These are phyloP conservation scores for Lachancea sp. DNA, from an alignment of 805 yeast genomes.

Conservation along the genomic window DNA sequence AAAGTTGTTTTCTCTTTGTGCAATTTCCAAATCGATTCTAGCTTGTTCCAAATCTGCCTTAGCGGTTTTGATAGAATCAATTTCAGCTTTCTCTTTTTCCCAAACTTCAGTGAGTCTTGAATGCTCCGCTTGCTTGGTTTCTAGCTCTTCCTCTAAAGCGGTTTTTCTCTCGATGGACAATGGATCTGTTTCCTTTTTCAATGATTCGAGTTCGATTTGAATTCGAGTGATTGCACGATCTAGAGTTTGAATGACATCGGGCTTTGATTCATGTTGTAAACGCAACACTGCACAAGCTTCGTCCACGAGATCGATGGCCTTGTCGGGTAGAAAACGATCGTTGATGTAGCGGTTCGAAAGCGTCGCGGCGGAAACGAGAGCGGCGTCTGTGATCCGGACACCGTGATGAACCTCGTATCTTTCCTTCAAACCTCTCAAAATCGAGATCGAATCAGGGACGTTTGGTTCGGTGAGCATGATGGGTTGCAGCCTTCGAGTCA, in stretches of 20 bases:
- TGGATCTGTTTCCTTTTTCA: constrained; percentile 87
- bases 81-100: constrained; percentile 74
- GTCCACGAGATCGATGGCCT: constrained; percentile 93
- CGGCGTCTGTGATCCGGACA: constrained; percentile 86
- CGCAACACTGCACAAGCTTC: constrained; percentile 95
- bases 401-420: constrained; percentile 97
- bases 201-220: constrained; percentile 88
- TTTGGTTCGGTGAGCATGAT: constrained; percentile 82
- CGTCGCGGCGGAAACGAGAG: constrained; percentile 89
- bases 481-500: constrained; percentile 90
- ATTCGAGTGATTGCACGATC: constrained; percentile 90
- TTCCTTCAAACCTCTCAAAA: constrained; percentile 88
- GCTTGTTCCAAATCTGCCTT: constrained; percentile 83
- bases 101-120: constrained; percentile 71
- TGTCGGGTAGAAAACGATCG: constrained; percentile 88
- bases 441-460: constrained; percentile 85
- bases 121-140: constrained; percentile 56
- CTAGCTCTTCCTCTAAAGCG: constrained; percentile 64
- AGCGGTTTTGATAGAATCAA: constrained; percentile 71
- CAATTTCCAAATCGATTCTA: constrained; percentile 71
- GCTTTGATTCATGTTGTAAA: constrained; percentile 93
- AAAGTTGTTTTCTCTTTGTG: constrained; percentile 79
- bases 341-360: constrained; percentile 85
- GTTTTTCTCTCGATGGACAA: constrained; percentile 71
- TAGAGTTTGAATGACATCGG: constrained; percentile 84